phyloP scores from a whole-genome alignment of 495 filamentous ascomycete species.

The Neurospora sp. region DNA sequence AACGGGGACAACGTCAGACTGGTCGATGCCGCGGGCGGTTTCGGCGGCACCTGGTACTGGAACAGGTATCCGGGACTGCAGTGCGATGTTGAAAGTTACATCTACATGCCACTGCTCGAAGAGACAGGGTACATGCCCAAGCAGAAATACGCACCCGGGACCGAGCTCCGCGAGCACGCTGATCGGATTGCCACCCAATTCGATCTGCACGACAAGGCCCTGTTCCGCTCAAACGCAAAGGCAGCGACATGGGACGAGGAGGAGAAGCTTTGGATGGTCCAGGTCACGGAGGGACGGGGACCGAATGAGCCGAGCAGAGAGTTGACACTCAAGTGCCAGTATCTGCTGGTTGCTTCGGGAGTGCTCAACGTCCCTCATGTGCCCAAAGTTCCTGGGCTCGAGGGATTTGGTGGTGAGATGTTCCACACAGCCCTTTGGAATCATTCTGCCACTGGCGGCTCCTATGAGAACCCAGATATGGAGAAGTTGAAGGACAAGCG shows the following conservation, averaged over 20 bases:
- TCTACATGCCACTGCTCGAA: slow-evolving; percentile 49
- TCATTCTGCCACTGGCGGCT: slow-evolving; percentile 44
- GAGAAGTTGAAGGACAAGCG: slow-evolving; percentile 37
- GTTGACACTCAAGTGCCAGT: slow-evolving; percentile 24
- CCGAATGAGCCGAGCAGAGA: slow-evolving; percentile 18
- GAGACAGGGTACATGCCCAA: slow-evolving; percentile 48
- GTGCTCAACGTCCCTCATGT: slow-evolving; percentile 36
- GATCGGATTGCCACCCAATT: slow-evolving; percentile 31
- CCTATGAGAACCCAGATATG: slow-evolving; percentile 29
- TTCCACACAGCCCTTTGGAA: slow-evolving; percentile 49
- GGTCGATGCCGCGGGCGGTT: slow-evolving; percentile 38
- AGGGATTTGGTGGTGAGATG: slow-evolving; percentile 33
- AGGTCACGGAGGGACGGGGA: slow-evolving; percentile 25
- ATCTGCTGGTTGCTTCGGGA: slow-evolving; percentile 28
- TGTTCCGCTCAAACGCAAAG: slow-evolving; percentile 36
- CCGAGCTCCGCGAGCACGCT: slow-evolving; percentile 38
- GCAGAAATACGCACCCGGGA: slow-evolving; percentile 32
- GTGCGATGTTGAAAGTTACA: slow-evolving; percentile 43
- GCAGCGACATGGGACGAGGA: slow-evolving; percentile 34
- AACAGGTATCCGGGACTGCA: slow-evolving; percentile 43
- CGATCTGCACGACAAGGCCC: slow-evolving; percentile 31
- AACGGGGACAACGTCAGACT: slow-evolving; percentile 36
- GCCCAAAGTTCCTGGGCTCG: slow-evolving; percentile 33
- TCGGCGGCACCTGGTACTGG: slow-evolving; percentile 49
- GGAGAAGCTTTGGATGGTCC: slow-evolving; percentile 30